phyloP scores from a whole-genome alignment of 169 alveolate genomes.

The Babesia divergens region DNA sequence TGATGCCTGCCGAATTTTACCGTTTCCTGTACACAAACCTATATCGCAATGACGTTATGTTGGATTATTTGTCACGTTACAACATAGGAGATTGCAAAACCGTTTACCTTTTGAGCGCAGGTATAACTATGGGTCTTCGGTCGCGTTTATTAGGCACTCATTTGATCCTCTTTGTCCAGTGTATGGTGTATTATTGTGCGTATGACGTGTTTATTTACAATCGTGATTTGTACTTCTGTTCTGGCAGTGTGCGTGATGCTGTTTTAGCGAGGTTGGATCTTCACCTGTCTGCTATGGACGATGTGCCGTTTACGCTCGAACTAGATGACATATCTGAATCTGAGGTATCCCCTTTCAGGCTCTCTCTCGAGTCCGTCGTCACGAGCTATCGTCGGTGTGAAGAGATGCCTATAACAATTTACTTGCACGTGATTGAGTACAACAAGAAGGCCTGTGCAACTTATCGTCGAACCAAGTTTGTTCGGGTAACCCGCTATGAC shows the following conservation, averaged over 20 bases:
- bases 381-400: not conserved
- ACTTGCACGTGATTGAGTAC: slow-evolving; percentile 60
- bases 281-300: not conserved
- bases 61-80: slow-evolving; percentile 22
- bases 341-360: slow-evolving; percentile 17
- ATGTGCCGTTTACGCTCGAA: slow-evolving; percentile 2
- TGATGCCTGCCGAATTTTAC: slow-evolving; percentile 22
- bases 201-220: slow-evolving; percentile 30
- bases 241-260: not conserved
- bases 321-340: not conserved
- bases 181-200: slow-evolving; percentile 24
- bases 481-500: slow-evolving; percentile 20
- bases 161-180: slow-evolving; percentile 45
- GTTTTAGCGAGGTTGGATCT: not conserved
- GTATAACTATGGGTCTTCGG: slow-evolving; percentile 57
- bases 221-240: slow-evolving; percentile 3
- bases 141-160: slow-evolving; percentile 44
- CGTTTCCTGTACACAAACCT: slow-evolving; percentile 34
- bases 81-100: slow-evolving; percentile 31
- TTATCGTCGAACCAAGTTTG: slow-evolving; percentile 47
- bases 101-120: slow-evolving; percentile 55
- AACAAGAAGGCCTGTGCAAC: slow-evolving; percentile 44
- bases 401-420: slow-evolving; percentile 40
- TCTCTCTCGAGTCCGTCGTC: not conserved
- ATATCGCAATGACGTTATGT: slow-evolving; percentile 18